Percentiles rank a stretch among this genome's conserved stretches.
phyloP scores from a whole-genome alignment of 2,329 filamentous ascomycete species.

The Diaporthe australafricana region DNA sequence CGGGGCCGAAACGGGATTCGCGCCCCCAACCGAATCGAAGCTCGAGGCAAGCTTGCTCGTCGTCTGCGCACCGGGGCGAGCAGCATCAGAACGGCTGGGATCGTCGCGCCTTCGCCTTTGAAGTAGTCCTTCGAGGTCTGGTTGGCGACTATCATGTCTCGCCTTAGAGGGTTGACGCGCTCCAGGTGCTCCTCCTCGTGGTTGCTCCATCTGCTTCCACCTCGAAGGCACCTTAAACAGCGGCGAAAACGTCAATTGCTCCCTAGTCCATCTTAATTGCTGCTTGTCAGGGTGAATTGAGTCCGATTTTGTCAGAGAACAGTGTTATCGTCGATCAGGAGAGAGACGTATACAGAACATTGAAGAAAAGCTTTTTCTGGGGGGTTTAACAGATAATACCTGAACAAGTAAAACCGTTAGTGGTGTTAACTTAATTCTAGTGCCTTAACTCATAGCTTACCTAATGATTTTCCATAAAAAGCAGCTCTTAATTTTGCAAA shows the following conservation, averaged over 20 bases:
- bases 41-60: not conserved
- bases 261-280: not conserved
- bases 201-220: not conserved
- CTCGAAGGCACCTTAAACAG: not conserved
- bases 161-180: not conserved
- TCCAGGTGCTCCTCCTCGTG: not conserved
- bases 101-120: not conserved
- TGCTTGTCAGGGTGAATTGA: not conserved
- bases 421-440: no score
- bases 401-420: no score
- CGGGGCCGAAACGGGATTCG: constrained; percentile 4
- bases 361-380: not conserved
- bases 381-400: no score
- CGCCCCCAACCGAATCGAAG: not conserved
- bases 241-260: not conserved
- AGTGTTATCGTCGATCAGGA: not conserved
- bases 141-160: not conserved
- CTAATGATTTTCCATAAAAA: no score
- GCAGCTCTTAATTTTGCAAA: no score
- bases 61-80: not conserved
- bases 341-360: not conserved
- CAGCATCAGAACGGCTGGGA: not conserved
- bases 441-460: no score
- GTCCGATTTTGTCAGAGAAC: not conserved
- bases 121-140: not conserved